phyloP scores from a whole-genome alignment of 352 stramenopile genomes.

The Globisporangium perplexum region DNA sequence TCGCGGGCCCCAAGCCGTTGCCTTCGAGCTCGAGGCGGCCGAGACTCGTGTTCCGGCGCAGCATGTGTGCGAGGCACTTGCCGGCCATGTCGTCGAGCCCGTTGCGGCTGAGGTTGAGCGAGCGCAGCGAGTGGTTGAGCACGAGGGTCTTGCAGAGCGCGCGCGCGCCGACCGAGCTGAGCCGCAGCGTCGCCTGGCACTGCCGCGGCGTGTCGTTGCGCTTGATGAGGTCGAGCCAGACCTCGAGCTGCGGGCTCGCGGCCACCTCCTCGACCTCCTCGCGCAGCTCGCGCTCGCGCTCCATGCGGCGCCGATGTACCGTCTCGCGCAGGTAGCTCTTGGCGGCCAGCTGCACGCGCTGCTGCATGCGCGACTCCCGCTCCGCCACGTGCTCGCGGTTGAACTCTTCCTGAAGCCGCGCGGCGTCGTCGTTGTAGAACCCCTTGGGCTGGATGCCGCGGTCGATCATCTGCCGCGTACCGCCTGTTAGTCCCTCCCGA shows the following conservation, averaged over 20 bases:
- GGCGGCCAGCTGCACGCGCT: conserved; percentile 65
- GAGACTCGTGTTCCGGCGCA: conserved; percentile 59
- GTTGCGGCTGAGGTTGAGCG: conserved; percentile 66
- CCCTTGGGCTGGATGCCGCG: conserved; percentile 79
- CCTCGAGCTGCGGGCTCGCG: conserved; percentile 56
- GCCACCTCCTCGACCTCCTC: conserved; percentile 75
- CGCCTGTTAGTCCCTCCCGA: background rate
- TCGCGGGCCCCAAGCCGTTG: conserved; percentile 49
- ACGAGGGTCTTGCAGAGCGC: conserved; percentile 64
- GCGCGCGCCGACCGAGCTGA: conserved; percentile 46
- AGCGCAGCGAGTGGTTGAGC: conserved; percentile 60
- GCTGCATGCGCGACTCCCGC: conserved; percentile 50
- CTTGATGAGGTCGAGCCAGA: conserved; percentile 64
- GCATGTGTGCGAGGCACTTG: conserved; percentile 50
- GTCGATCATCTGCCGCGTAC: conserved; percentile 55
- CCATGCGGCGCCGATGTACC: conserved; percentile 57
- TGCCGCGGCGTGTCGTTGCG: conserved; percentile 32
- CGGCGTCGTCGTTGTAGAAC: conserved; percentile 82
- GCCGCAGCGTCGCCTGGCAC: conserved; percentile 42
- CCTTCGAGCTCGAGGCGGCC: conserved; percentile 60
- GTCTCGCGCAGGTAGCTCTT: conserved; percentile 74
- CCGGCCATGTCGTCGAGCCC: conserved; percentile 54
- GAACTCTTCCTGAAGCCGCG: conserved; percentile 75
- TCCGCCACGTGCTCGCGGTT: conserved; percentile 66
- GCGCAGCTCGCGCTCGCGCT: conserved; percentile 60